Evolutionary conservation across 2,329 filamentous ascomycete genomes (phyloP), one percentile per base, ranked within the genome.

Genomic region (Alternaria brassicae): DNA sequence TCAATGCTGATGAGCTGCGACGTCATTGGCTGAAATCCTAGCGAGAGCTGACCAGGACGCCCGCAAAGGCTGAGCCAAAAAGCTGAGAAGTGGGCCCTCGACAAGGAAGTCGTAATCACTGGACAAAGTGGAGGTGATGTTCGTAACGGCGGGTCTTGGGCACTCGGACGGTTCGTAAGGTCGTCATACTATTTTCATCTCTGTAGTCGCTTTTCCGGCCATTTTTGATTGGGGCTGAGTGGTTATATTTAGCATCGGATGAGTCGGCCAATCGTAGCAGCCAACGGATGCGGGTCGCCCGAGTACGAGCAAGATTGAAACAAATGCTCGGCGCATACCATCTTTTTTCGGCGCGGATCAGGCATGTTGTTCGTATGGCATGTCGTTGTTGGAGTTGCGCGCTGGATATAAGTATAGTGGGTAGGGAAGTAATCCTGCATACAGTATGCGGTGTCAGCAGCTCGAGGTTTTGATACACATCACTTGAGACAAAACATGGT

Each of bases 171-270:
- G 17, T 48, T 34, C 30, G 30, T 34, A 12, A n/a, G 19, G 28
- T 23, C 13, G 44, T 36, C 44, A 48, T 34, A 36, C 48, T 51
- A 34, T 36, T 57, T 39, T 51, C 30, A 48, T 39, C 28, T 42
- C 25, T 47, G 41, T 39, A 40, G 45, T 54, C 48, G 37, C 47
- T 40, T 42, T 52, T 50, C 56, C 41, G 51, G 60, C 40, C 57
- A 30, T 40, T 57, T 41, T 53, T 54, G 48, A 56, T 58, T 54
- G 63, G 63, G 67, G 67, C 67, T 67, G 60, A 68, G 65, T 32
- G 28, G 56, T 42, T 70, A 70, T 67, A 61, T 54, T 66, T 70
- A 67, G 65, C 30, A 68, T 13, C 58, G 39, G 37, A 37, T 27
- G 27, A 39, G 37, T 32, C 50, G 45, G 55, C 60, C 55, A 63